Percentiles rank a stretch among this genome's conserved stretches.
phyloP scores from a whole-genome alignment of 345 rosid genomes.

The Erucastrum elatum region DNA sequence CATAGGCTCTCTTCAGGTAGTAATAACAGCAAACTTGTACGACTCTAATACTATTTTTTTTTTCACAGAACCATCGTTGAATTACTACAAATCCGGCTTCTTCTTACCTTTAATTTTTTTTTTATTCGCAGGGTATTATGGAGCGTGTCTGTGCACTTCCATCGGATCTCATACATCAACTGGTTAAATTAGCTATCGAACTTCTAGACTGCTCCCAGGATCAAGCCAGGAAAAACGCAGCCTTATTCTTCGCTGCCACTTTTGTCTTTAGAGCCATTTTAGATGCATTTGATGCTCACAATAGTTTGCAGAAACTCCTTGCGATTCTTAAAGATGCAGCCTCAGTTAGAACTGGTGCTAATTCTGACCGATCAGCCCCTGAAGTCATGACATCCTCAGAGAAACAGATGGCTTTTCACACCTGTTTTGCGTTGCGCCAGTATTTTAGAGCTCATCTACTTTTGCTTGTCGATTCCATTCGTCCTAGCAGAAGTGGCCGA shows the following conservation, averaged over 20 bases:
- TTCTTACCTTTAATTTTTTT: conserved; percentile 1
- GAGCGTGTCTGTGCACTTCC: conserved; percentile 98
- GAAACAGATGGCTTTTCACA: conserved; percentile 94
- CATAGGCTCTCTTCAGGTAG: conserved; percentile 93
- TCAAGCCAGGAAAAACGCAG: conserved; percentile 89
- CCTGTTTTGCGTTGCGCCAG: conserved; percentile 93
- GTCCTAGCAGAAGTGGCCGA: conserved; percentile 81
- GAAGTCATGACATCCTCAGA: conserved; percentile 89
- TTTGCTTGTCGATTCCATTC: conserved; percentile 83
- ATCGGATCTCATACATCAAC: conserved; percentile 66
- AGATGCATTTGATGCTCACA: conserved; percentile 93
- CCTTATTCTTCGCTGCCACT: conserved; percentile 92
- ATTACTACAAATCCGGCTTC: not conserved
- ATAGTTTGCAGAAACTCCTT: conserved; percentile 83
- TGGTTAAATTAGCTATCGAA: conserved; percentile 86
- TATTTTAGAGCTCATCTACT: conserved; percentile 97
- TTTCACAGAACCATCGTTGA: not conserved
- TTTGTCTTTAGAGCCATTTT: conserved; percentile 93
- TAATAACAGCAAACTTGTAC: not conserved
- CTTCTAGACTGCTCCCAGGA: conserved; percentile 87
- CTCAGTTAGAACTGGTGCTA: conserved; percentile 85
- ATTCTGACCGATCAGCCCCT: conserved; percentile 79
- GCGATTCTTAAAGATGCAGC: conserved; percentile 80
- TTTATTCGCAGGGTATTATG: conserved; percentile 76
- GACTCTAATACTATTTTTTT: not conserved